phyloP scores from a whole-genome alignment of 441 rosid species.

The Populus hybrid region DNA sequence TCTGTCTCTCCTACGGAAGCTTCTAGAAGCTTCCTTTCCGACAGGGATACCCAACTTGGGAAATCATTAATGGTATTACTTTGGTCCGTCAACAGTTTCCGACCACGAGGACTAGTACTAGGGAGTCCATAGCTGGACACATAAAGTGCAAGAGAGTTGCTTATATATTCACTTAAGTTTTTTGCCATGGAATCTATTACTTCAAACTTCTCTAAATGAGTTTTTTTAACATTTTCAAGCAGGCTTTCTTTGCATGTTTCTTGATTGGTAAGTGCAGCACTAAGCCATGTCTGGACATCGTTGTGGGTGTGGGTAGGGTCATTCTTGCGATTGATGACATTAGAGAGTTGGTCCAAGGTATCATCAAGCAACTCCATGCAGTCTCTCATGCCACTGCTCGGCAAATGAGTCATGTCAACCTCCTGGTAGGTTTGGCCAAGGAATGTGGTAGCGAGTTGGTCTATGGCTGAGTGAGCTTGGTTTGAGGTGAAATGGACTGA shows the following conservation, averaged over 20 bases:
- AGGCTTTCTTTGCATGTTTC: constrained; percentile 50
- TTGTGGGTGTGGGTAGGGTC: constrained; percentile 11
- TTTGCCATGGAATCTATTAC: constrained; percentile 42
- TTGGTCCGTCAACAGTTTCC: constrained; percentile 11
- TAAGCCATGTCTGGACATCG: constrained; percentile 53
- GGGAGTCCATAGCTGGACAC: constrained; percentile 37
- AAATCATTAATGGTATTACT: background rate
- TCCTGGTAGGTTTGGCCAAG: background rate
- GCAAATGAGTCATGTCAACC: background rate
- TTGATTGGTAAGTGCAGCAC: constrained; percentile 52
- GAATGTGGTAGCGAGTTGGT: constrained; percentile 21
- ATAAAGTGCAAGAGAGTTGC: constrained; percentile 51
- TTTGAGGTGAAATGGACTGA: constrained; percentile 28
- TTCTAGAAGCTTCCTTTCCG: constrained; percentile 45
- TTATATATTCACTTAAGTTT: constrained; percentile 36
- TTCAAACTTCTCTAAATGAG: constrained; percentile 3
- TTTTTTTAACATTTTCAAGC: constrained; percentile 25
- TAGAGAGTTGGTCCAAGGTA: constrained; percentile 38
- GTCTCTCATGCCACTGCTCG: constrained; percentile 26
- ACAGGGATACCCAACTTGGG: constrained; percentile 33
- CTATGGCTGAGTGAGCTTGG: constrained; percentile 29
- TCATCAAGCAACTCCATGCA: constrained; percentile 52
- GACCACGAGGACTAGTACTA: constrained; percentile 11
- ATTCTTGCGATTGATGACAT: constrained; percentile 15
- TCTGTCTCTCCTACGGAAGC: constrained; percentile 35